A percentile compares a stretch with the other conserved stretches of the same genome.
Evolutionary conservation across 2,329 filamentous ascomycete species (phyloP).

Genomic region (Beauveria sp.): DNA sequence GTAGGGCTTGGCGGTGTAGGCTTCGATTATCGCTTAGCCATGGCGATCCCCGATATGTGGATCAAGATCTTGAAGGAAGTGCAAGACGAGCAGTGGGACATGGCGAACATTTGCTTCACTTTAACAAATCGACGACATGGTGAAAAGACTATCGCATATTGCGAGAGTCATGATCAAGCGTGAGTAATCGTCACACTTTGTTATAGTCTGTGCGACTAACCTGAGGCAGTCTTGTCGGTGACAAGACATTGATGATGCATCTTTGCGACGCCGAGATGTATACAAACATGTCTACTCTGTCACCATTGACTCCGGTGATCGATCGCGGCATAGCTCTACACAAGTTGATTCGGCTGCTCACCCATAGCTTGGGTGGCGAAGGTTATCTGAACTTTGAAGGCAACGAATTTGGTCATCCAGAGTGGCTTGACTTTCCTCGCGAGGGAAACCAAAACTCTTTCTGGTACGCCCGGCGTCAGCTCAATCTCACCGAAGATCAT

Average conservation of each 20-base stretch:
- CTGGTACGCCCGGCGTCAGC: conserved; percentile 87
- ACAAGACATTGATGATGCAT: conserved; percentile 97
- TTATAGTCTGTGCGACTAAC: conserved; percentile 17
- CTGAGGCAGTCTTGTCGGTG: conserved; percentile 69
- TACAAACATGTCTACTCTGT: conserved; percentile 88
- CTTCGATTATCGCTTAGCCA: conserved; percentile 94
- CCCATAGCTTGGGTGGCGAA: conserved; percentile 85
- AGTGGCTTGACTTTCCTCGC: conserved; percentile 97
- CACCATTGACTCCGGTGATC: conserved; percentile 79
- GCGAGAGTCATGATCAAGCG: conserved; percentile 96
- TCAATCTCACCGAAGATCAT: conserved; percentile 82
- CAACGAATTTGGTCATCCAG: conserved; percentile 96
- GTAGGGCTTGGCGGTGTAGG: conserved; percentile 83
- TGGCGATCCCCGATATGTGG: conserved; percentile 98
- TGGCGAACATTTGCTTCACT: conserved; percentile 76
- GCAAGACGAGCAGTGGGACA: conserved; percentile 85
- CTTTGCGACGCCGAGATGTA: conserved; percentile 96
- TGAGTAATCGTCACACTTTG: conserved; percentile 41
- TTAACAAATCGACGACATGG: conserved; percentile 88
- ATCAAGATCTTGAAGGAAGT: conserved; percentile 97
- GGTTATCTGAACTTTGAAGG: conserved; percentile 98
- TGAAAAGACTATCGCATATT: conserved; percentile 97
- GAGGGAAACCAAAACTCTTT: conserved; percentile 89
- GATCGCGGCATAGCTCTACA: conserved; percentile 86
- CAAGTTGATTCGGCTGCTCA: conserved; percentile 95